A percentile compares a stretch with the other conserved stretches of the same genome.
phyloP scores from a whole-genome alignment of 768 basidiomycete genomes.

The Naganishia friedmannii region DNA sequence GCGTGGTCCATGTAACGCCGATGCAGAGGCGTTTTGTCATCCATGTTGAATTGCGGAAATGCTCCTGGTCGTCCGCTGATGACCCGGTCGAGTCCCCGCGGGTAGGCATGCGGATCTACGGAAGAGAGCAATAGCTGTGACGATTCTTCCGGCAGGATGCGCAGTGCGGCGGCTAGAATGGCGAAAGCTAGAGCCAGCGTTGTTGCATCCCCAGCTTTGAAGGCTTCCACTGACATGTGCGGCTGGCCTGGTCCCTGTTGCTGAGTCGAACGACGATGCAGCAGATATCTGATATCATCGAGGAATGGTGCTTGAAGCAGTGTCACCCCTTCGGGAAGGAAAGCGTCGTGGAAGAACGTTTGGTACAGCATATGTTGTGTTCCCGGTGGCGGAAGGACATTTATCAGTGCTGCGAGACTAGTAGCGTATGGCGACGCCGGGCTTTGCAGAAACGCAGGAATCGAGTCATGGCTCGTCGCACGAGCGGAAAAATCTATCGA shows the following conservation, averaged over 20 bases:
- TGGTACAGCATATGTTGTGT: conserved; percentile 43
- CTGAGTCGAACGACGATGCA: conserved; percentile 31
- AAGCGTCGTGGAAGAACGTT: conserved; percentile 43
- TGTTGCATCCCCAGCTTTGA: conserved; percentile 42
- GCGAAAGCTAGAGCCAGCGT: conserved; percentile 43
- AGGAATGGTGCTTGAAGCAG: conserved; percentile 42
- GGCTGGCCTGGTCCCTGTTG: neutral
- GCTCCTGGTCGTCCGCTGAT: conserved; percentile 13
- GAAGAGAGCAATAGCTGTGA: conserved; percentile 40
- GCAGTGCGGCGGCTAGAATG: conserved; percentile 39
- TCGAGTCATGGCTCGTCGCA: conserved; percentile 3
- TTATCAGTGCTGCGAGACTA: conserved; percentile 33
- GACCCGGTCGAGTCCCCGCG: conserved; percentile 34
- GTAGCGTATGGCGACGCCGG: conserved; percentile 34
- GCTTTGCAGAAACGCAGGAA: neutral
- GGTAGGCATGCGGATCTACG: conserved; percentile 19
- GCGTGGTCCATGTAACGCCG: conserved; percentile 46
- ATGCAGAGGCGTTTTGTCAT: conserved; percentile 42
- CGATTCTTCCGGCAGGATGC: conserved; percentile 44
- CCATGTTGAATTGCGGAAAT: conserved; percentile 27
- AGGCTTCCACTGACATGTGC: conserved; percentile 8
- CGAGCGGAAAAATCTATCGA: neutral
- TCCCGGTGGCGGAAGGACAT: conserved; percentile 36
- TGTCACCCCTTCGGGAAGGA: conserved; percentile 41
- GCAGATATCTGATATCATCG: conserved; percentile 37